Evolutionary conservation across 1,284 basidiomycete species (phyloP), one percentile per base, ranked within the genome.

Genomic region (Fomes fomentarius): DNA sequence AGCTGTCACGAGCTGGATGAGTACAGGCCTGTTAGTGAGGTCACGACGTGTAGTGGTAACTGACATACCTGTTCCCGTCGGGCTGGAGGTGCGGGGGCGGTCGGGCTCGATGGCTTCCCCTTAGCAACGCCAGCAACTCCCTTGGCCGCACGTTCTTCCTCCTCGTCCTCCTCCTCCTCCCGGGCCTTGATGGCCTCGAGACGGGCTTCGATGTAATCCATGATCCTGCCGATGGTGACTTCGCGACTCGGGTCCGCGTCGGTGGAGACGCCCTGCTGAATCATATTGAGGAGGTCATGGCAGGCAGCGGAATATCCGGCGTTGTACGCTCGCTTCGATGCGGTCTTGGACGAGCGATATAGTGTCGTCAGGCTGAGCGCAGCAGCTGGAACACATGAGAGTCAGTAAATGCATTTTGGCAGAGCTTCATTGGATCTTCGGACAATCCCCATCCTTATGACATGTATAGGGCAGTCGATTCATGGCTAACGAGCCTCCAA

Each of bases 321-420:
- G 63, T 89, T 88, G 72, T 90, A 91, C 0, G 88, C 84, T 31
- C 84, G 78, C 69, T 91, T 90, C 4, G 87, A 86, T 8, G 85
- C 84, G 63, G 83, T 78, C 49, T 85, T 71, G 2, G 89, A 89
- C 1, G 89, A 89, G 57, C 87, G 83, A 68, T 89, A 91, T 26
- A 92, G 79, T 0, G 85, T 90, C n/a, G 89, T 91, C 55, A 92
- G 87, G 69, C 87, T 89, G 45, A 89, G 74, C 0, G 89, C 89
- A 59, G 89, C 89, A 55, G 86, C 89, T 91, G 65, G 19, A 10
- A 30, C 38, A 7, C 3, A 22, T 37, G 35, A 12, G 21, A 21
- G 19, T 25, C 30, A 35, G 5, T 2, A 45, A 8, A 31, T 26
- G 26, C 22, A n/a, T n/a, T n/a, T 8, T 15, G 33, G 8, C 12